Conservation (phyloP, 352 stramenopile species). For the Pythium volutum region DNA sequence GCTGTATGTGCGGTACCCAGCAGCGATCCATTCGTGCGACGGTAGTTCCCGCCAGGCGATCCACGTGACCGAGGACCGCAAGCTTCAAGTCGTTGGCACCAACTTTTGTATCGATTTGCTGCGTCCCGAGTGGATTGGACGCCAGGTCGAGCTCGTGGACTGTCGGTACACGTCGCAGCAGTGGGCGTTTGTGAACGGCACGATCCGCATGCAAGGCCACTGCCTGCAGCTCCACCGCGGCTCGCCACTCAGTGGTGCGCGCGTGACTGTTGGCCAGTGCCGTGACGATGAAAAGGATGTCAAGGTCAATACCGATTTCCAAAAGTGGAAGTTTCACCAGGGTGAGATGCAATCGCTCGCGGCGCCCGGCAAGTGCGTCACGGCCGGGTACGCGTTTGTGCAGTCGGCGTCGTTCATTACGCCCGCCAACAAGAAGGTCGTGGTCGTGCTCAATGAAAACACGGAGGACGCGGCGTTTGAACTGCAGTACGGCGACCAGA, state of each 20-base stretch:
- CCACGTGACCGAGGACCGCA: constrained; percentile 56
- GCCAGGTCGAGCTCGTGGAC: constrained; percentile 60
- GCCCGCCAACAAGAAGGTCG: constrained; percentile 64
- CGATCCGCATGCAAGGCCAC: constrained; percentile 58
- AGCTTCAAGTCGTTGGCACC: constrained; percentile 63
- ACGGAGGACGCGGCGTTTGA: constrained; percentile 67
- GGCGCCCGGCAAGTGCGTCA: constrained; percentile 64
- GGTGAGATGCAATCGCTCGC: constrained; percentile 50
- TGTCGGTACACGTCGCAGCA: constrained; percentile 65
- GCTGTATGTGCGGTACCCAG: constrained; percentile 60
- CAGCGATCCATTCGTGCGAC: constrained; percentile 59
- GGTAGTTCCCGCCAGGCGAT: constrained; percentile 58
- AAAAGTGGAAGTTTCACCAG: constrained; percentile 64
- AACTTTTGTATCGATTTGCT: constrained; percentile 60
- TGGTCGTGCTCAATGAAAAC: constrained; percentile 86
- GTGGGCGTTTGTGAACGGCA: constrained; percentile 57
- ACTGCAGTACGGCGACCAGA: constrained; percentile 41
- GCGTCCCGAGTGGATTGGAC: constrained; percentile 45
- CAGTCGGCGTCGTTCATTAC: constrained; percentile 71
- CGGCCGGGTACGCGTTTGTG: constrained; percentile 72
- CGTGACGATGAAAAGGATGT: constrained; percentile 20
- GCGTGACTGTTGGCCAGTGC: constrained; percentile 56
- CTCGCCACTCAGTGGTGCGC: constrained; percentile 45
- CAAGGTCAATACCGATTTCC: constrained; percentile 27
- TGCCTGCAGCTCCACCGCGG: constrained; percentile 72